Conservation (phyloP, 768 basidiomycete genomes). For the Pulveroboletus sp. region DNA sequence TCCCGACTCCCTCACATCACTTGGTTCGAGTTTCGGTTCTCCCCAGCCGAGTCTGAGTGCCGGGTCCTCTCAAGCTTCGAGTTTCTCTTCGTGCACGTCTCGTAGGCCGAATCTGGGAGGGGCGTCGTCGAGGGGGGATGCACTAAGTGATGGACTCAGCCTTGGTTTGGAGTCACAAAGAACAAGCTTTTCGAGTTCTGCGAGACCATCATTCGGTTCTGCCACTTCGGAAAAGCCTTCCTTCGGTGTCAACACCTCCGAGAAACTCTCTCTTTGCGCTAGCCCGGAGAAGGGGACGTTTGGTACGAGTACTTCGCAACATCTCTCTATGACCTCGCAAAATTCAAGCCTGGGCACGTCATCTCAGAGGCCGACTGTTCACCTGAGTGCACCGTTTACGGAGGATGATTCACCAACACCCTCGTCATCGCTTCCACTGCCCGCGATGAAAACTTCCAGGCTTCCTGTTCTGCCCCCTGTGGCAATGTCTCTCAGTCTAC, state of each 20-base stretch:
- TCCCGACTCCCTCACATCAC: slow-evolving; percentile 26
- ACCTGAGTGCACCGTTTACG: slow-evolving; percentile 5
- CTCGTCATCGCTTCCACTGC: slow-evolving; percentile 5
- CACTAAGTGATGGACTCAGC: slow-evolving; percentile 11
- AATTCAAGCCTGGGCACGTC: slow-evolving; percentile 6
- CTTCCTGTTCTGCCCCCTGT: slow-evolving; percentile 11
- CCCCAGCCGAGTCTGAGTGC: slow-evolving; percentile 25
- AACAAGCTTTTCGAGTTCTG: slow-evolving; percentile 19
- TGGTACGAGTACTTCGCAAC: slow-evolving; percentile 10
- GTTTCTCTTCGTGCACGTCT: slow-evolving; percentile 23
- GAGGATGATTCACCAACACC: slow-evolving; percentile 17
- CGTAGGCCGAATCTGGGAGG: slow-evolving; percentile 22
- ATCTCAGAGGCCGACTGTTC: slow-evolving; percentile 10
- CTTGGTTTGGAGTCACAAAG: slow-evolving; percentile 21
- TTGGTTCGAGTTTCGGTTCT: slow-evolving; percentile 26
- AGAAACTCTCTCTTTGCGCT: slow-evolving; percentile 17
- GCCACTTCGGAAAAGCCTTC: slow-evolving; percentile 15
- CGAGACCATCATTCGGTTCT: slow-evolving; percentile 17
- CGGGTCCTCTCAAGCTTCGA: slow-evolving; percentile 28
- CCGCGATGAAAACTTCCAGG: slow-evolving; percentile 4
- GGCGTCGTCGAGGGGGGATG: slow-evolving; percentile 19
- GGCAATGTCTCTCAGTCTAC: slow-evolving; percentile 15
- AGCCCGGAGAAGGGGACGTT: slow-evolving; percentile 15
- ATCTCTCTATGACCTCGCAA: slow-evolving; percentile 5
- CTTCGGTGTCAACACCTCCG: slow-evolving; percentile 13